phyloP scores from a whole-genome alignment of 2,329 filamentous ascomycete species.

The Hymenoscyphus fructigenus region DNA sequence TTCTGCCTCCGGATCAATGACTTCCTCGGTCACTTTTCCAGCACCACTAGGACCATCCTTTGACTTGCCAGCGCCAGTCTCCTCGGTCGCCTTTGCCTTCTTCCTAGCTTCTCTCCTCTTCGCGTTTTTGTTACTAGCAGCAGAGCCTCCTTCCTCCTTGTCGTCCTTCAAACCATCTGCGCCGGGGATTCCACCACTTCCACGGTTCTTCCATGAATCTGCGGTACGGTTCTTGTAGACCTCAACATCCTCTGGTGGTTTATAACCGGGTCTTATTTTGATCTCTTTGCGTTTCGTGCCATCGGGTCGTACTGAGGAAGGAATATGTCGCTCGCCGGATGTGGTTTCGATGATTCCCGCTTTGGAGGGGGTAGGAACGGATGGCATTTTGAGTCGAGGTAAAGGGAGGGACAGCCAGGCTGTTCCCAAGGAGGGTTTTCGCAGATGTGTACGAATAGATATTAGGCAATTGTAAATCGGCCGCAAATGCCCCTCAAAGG shows the following conservation, averaged over 20 bases:
- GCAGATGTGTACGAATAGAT: not conserved
- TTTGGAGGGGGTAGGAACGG: slow-evolving; percentile 48
- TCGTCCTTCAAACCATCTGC: slow-evolving; percentile 57
- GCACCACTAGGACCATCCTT: slow-evolving; percentile 22
- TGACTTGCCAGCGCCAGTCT: slow-evolving; percentile 44
- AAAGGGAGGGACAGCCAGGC: not conserved
- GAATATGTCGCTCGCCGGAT: slow-evolving; percentile 84
- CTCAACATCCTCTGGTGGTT: slow-evolving; percentile 91
- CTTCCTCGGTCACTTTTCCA: slow-evolving; percentile 36
- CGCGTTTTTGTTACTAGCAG: slow-evolving; percentile 77
- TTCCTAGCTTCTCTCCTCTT: slow-evolving; percentile 71
- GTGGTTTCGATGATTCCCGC: slow-evolving; percentile 73
- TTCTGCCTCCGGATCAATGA: slow-evolving; percentile 69
- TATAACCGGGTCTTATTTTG: slow-evolving; percentile 88
- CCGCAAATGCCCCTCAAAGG: not conserved
- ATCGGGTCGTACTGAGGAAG: slow-evolving; percentile 80
- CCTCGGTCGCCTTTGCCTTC: slow-evolving; percentile 48
- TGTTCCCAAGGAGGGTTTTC: not conserved
- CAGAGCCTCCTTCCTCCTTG: slow-evolving; percentile 44
- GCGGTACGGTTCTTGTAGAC: slow-evolving; percentile 93
- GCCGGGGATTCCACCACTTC: slow-evolving; percentile 70
- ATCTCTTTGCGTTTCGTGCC: slow-evolving; percentile 93
- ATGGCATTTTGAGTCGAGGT: slow-evolving; percentile 36
- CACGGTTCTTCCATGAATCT: slow-evolving; percentile 77
- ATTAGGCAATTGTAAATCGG: not conserved